Percentiles rank a stretch among this genome's conserved stretches.
phyloP scores from a whole-genome alignment of 768 basidiomycete species.

The Ramaria sp. region DNA sequence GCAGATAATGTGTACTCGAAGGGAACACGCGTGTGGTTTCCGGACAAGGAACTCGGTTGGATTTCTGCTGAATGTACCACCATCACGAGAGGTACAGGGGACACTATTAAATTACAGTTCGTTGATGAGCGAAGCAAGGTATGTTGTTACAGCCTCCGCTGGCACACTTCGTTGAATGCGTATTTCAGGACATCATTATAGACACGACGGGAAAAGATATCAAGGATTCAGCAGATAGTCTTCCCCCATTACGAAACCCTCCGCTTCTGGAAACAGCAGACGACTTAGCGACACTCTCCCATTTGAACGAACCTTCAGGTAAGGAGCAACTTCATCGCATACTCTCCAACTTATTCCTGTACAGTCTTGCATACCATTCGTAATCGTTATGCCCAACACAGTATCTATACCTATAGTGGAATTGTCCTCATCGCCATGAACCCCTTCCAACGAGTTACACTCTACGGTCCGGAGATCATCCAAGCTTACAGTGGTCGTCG shows the following conservation, averaged over 20 bases:
- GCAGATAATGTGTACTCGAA: conserved; percentile 89
- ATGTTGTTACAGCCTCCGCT: conserved; percentile 11
- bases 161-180: neutral
- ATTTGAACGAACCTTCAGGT: conserved; percentile 98
- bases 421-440: conserved; percentile 99
- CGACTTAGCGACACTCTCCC: conserved; percentile 94
- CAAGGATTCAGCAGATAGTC: conserved; percentile 63
- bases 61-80: conserved; percentile 75
- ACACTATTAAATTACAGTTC: conserved; percentile 74
- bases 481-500: conserved; percentile 90
- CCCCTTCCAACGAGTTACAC: conserved; percentile 93
- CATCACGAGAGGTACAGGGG: conserved; percentile 53
- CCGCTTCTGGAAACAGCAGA: conserved; percentile 94
- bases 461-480: conserved; percentile 95
- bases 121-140: conserved; percentile 92
- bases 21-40: conserved; percentile 85
- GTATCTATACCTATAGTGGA: conserved; percentile 98
- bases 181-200: conserved; percentile 58
- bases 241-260: conserved; percentile 94
- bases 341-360: neutral
- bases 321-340: conserved; percentile 14
- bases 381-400: conserved; percentile 93
- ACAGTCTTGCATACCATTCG: conserved; percentile 93
- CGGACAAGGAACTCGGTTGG: conserved; percentile 93
- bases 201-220: conserved; percentile 74